Evolutionary conservation across 148 eudicot species (phyloP).

Genomic region (Heliosperma pusillum): DNA sequence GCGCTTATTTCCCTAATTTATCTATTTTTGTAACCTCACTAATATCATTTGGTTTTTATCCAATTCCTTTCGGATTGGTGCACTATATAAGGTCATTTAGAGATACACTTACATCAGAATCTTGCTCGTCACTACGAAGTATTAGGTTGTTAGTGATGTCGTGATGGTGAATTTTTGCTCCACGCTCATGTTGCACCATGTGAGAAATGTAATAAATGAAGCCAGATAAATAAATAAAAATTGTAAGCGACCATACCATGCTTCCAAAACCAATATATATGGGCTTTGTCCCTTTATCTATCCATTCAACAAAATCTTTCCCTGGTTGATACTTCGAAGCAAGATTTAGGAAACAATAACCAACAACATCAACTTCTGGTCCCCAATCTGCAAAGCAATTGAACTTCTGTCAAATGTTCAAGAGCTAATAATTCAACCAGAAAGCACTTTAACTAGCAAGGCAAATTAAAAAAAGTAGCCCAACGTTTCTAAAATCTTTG

Average conservation of each 20-base stretch:
- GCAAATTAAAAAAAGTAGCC: background rate
- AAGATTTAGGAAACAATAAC: conserved; percentile 85
- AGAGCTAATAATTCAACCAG: background rate
- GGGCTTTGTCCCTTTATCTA: conserved; percentile 71
- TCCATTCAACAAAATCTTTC: conserved; percentile 67
- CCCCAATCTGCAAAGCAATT: conserved; percentile 83
- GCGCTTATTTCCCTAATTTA: background rate
- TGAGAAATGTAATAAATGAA: background rate
- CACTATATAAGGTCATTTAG: background rate
- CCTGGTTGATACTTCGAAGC: conserved; percentile 74
- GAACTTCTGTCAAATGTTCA: conserved; percentile 7
- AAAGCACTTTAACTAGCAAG: background rate
- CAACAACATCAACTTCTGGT: conserved; percentile 82
- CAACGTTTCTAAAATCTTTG: background rate
- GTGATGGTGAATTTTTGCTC: background rate
- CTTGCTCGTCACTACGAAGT: background rate
- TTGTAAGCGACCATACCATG: conserved; percentile 57
- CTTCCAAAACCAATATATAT: conserved; percentile 96
- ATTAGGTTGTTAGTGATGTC: background rate
- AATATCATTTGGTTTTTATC: background rate
- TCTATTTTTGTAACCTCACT: background rate
- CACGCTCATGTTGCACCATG: background rate
- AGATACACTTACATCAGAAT: background rate
- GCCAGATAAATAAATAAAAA: background rate
- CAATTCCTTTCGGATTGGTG: background rate